Percentiles rank a stretch among this genome's conserved stretches.
phyloP scores from a whole-genome alignment of 2,329 filamentous ascomycete species.

The Coniella lustricola region DNA sequence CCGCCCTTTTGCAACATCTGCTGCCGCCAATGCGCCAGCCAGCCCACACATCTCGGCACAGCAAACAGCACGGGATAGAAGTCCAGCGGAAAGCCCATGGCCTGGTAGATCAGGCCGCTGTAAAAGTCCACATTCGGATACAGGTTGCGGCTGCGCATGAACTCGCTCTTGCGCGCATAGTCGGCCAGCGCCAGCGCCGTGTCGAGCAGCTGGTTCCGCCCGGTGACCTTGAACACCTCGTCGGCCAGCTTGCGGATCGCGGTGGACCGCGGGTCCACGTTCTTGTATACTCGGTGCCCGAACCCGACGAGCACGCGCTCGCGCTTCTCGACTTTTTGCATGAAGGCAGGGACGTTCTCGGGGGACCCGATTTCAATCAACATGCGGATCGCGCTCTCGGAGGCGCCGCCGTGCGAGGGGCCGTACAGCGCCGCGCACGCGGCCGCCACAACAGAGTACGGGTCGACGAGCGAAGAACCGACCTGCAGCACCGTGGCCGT shows the following conservation, averaged over 20 bases:
- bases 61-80: constrained; percentile 47
- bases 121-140: constrained; percentile 49
- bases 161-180: constrained; percentile 38
- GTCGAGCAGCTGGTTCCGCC: constrained; percentile 44
- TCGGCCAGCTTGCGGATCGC: constrained; percentile 43
- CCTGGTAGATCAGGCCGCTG: constrained; percentile 45
- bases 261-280: constrained; percentile 44
- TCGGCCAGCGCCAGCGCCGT: constrained; percentile 39
- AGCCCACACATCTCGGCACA: constrained; percentile 43
- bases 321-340: constrained; percentile 41
- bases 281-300: constrained; percentile 49
- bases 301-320: constrained; percentile 49
- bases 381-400: constrained; percentile 49
- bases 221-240: constrained; percentile 42
- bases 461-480: constrained; percentile 49
- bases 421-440: constrained; percentile 48
- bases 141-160: constrained; percentile 41
- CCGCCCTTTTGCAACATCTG: constrained; percentile 38
- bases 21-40: constrained; percentile 46
- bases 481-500: constrained; percentile 50
- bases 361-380: constrained; percentile 43
- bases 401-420: constrained; percentile 53
- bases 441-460: constrained; percentile 45
- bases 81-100: constrained; percentile 46
- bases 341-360: constrained; percentile 43